Percentiles rank a stretch among this genome's conserved stretches.
phyloP scores from a whole-genome alignment of 768 basidiomycete species.

The Calocybe cyanea region DNA sequence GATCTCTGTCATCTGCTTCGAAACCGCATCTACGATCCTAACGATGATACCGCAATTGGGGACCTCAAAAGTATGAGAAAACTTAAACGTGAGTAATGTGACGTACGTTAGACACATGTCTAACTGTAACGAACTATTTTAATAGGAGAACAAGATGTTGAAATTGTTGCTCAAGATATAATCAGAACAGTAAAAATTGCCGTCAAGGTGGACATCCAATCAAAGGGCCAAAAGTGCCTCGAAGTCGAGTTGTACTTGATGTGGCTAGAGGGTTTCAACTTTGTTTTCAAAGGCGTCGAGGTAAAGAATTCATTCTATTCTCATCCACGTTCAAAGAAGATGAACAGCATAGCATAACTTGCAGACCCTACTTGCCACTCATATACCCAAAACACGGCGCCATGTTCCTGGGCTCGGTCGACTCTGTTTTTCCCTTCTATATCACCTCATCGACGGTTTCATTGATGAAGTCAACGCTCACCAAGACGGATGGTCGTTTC shows the following conservation, averaged over 20 bases:
- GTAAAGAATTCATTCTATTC: constrained; percentile 19
- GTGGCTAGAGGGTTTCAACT: constrained; percentile 38
- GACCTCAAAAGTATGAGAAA: constrained; percentile 17
- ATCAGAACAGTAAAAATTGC: constrained; percentile 27
- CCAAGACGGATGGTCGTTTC: constrained; percentile 38
- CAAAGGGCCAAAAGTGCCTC: constrained; percentile 26
- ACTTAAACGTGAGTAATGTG: constrained; percentile 13
- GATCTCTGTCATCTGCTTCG: constrained; percentile 17
- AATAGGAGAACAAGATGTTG: constrained; percentile 18
- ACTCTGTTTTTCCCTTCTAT: constrained; percentile 36
- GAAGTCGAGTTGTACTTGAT: constrained; percentile 40
- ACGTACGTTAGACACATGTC: too few relatives aligned
- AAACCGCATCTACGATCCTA: constrained; percentile 9
- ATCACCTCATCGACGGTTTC: constrained; percentile 39
- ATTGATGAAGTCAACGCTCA: constrained; percentile 41
- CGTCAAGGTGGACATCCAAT: constrained; percentile 27
- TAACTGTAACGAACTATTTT: neutral
- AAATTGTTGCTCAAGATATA: constrained; percentile 26
- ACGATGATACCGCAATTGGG: constrained; percentile 11
- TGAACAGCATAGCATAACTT: too few relatives aligned
- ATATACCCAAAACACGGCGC: constrained; percentile 32
- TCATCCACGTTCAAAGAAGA: too few relatives aligned
- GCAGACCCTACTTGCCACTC: constrained; percentile 34
- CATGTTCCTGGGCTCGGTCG: constrained; percentile 35
- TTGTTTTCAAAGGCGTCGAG: constrained; percentile 33